These are phyloP conservation scores for Zoysia japonica DNA, from an alignment of 176 grass and related monocot species.

Conservation along the genomic window DNA sequence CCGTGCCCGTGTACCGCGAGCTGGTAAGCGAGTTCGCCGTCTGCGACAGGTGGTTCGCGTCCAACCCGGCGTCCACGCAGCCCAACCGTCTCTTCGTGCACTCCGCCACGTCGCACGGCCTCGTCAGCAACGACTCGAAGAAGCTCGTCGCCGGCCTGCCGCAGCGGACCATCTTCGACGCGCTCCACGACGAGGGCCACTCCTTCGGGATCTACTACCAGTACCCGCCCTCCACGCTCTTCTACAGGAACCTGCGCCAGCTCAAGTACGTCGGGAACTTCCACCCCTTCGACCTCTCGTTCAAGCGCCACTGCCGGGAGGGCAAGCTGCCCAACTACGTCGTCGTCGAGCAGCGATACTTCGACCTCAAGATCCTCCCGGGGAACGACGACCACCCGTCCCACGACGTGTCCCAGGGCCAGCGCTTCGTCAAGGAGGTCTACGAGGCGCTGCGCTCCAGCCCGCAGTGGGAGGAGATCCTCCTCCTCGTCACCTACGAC, in stretches of 20 bases:
- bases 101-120: slow-evolving; percentile 74
- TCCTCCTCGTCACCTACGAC: slow-evolving; percentile 80
- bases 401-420: slow-evolving; percentile 68
- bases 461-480: slow-evolving; percentile 70
- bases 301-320: slow-evolving; percentile 66
- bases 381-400: slow-evolving; percentile 90
- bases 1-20: slow-evolving; percentile 78
- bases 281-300: slow-evolving; percentile 61
- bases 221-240: slow-evolving; percentile 66
- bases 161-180: slow-evolving; percentile 81
- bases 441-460: slow-evolving; percentile 67
- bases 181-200: slow-evolving; percentile 58
- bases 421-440: slow-evolving; percentile 72
- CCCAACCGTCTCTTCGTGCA: slow-evolving; percentile 77
- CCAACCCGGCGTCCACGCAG: slow-evolving; percentile 81
- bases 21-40: slow-evolving; percentile 64
- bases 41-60: slow-evolving; percentile 82
- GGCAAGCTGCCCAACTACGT: slow-evolving; percentile 88
- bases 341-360: slow-evolving; percentile 85
- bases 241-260: slow-evolving; percentile 68
- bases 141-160: slow-evolving; percentile 52
- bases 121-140: slow-evolving; percentile 65
- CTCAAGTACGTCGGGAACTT: slow-evolving; percentile 62
- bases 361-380: slow-evolving; percentile 59
- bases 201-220: slow-evolving; percentile 88